Evolutionary conservation across 2,329 filamentous ascomycete genomes (phyloP).

Genomic region (Alternaria solani): DNA sequence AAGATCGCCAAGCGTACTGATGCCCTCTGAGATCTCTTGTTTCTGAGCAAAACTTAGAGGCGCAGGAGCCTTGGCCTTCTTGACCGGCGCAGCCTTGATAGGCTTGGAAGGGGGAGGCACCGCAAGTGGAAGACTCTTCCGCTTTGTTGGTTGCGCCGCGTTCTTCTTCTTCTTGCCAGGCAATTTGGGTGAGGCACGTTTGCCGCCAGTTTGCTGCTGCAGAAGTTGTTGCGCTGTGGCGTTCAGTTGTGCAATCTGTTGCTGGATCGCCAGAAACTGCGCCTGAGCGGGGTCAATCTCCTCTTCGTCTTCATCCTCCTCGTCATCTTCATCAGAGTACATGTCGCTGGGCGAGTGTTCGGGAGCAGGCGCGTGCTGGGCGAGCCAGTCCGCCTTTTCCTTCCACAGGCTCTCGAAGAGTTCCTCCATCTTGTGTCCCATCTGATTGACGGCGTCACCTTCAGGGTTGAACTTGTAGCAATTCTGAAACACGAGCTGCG

Average conservation of each 20-base stretch:
- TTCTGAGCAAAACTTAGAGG: slow-evolving; percentile 83
- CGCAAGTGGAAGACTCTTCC: slow-evolving; percentile 37
- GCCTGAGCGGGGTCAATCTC: slow-evolving; percentile 56
- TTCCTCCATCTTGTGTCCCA: slow-evolving; percentile 76
- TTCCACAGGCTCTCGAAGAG: slow-evolving; percentile 79
- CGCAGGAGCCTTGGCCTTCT: slow-evolving; percentile 64
- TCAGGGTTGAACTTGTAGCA: slow-evolving; percentile 91
- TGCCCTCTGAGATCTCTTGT: slow-evolving; percentile 86
- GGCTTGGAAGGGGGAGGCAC: slow-evolving; percentile 43
- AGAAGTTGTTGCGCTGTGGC: slow-evolving; percentile 66
- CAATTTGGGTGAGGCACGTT: slow-evolving; percentile 64
- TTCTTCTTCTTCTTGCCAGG: slow-evolving; percentile 57
- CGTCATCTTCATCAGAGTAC: slow-evolving; percentile 68
- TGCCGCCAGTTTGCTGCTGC: slow-evolving; percentile 49
- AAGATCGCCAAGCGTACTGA: slow-evolving; percentile 79
- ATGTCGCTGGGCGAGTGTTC: slow-evolving; percentile 67
- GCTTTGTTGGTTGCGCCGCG: slow-evolving; percentile 30
- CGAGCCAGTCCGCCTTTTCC: slow-evolving; percentile 82
- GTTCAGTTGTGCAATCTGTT: slow-evolving; percentile 74
- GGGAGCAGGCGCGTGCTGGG: slow-evolving; percentile 73
- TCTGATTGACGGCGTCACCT: slow-evolving; percentile 74
- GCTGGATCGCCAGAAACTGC: slow-evolving; percentile 61
- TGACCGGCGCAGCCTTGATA: slow-evolving; percentile 53
- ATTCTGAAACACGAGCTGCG: slow-evolving; percentile 85
- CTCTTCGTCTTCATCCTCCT: slow-evolving; percentile 74